A percentile compares a stretch with the other conserved stretches of the same genome.
Conservation (phyloP, 1,284 basidiomycete species). For the Moniliella sp. region DNA sequence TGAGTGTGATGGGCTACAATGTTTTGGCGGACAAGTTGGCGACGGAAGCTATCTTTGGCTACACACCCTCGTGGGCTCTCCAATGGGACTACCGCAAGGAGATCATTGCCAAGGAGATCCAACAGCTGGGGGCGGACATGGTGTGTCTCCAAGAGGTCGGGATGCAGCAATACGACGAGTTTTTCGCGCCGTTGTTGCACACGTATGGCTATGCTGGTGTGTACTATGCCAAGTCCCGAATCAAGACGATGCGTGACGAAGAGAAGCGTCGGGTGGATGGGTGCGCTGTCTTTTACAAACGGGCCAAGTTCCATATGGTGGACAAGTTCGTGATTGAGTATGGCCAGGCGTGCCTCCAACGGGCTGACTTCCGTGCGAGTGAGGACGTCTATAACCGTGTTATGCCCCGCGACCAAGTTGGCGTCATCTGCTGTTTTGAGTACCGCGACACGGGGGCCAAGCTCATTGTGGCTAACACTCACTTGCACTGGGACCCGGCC, state of each 20-base stretch:
- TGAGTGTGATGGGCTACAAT: slow-evolving; percentile 74
- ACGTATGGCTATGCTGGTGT: slow-evolving; percentile 70
- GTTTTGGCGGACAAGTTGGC: slow-evolving; percentile 80
- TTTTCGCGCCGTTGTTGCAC: slow-evolving; percentile 56
- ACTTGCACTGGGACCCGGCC: slow-evolving; percentile 78
- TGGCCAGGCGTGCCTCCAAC: slow-evolving; percentile 72
- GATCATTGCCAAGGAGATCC: slow-evolving; percentile 64
- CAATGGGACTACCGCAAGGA: slow-evolving; percentile 84
- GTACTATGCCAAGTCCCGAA: slow-evolving; percentile 77
- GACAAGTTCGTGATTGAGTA: slow-evolving; percentile 89
- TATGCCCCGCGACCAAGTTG: slow-evolving; percentile 82
- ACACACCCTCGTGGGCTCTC: slow-evolving; percentile 87
- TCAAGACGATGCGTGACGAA: slow-evolving; percentile 71
- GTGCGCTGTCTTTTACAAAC: slow-evolving; percentile 87
- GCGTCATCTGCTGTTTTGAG: slow-evolving; percentile 67
- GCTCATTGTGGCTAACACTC: slow-evolving; percentile 68
- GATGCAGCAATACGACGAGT: slow-evolving; percentile 75
- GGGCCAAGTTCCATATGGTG: slow-evolving; percentile 62
- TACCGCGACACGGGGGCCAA: slow-evolving; percentile 64
- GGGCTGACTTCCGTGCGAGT: slow-evolving; percentile 85
- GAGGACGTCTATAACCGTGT: slow-evolving; percentile 99
- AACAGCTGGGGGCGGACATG: slow-evolving; percentile 65
- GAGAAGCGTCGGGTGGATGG: slow-evolving; percentile 78
- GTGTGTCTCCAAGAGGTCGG: slow-evolving; percentile 80
- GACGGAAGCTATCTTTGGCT: slow-evolving; percentile 72